Percentiles rank a stretch among this genome's conserved stretches.
These are phyloP conservation scores for Phyllosticta capitalensis DNA, from an alignment of 2,329 filamentous ascomycete species.

Conservation along the genomic window DNA sequence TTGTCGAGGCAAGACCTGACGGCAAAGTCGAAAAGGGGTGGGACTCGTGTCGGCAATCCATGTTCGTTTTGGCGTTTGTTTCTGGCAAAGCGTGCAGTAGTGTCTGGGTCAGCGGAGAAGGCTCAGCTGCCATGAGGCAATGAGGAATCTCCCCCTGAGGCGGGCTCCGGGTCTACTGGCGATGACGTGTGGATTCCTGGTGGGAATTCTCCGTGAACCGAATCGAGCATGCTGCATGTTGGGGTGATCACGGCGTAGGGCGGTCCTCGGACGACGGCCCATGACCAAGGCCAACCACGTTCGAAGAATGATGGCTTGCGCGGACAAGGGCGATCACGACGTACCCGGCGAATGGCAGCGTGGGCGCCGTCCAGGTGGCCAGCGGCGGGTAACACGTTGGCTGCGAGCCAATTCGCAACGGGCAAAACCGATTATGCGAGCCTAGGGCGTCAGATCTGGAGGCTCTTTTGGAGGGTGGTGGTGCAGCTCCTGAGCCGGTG, in stretches of 20 bases:
- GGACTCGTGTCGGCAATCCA: neutral
- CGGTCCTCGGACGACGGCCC: neutral
- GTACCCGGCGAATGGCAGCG: constrained; percentile 1
- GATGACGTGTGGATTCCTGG: neutral
- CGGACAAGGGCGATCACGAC: neutral
- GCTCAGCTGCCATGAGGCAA: neutral
- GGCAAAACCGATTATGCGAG: constrained; percentile 4
- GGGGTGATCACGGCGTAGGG: neutral
- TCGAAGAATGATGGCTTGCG: neutral
- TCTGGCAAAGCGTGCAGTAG: neutral
- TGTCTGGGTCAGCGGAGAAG: neutral
- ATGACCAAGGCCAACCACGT: neutral
- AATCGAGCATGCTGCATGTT: neutral
- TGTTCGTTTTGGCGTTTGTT: neutral
- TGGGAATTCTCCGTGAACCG: neutral
- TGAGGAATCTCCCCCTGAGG: neutral
- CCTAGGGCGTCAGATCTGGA: constrained; percentile 5
- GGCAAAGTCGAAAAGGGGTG: neutral
- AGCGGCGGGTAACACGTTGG: neutral
- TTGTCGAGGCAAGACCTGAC: neutral
- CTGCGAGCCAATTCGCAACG: neutral
- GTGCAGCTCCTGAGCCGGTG: constrained; percentile 4
- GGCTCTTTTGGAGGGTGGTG: neutral
- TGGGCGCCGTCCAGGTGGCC: neutral
- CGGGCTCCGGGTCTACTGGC: neutral